These are phyloP conservation scores for Geotrichum macrosporum DNA, from an alignment of 1,139 yeast genomes.

Conservation along the genomic window DNA sequence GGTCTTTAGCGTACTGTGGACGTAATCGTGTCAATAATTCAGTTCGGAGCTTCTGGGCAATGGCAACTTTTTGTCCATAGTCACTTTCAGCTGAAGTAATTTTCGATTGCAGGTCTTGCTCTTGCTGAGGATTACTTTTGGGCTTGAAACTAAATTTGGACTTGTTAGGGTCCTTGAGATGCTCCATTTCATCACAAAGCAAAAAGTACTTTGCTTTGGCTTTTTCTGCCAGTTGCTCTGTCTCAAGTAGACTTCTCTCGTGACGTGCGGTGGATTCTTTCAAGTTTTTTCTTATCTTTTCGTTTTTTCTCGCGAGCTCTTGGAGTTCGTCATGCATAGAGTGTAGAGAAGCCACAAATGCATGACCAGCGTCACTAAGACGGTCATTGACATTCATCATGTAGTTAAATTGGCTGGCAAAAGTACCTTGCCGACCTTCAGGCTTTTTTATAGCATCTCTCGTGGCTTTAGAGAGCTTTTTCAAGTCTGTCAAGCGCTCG, in stretches of 20 bases:
- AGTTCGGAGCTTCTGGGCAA: constrained; percentile 68
- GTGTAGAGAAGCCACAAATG: constrained; percentile 73
- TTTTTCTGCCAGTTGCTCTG: constrained; percentile 80
- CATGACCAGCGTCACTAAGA: constrained; percentile 62
- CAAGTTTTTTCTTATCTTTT: constrained; percentile 63
- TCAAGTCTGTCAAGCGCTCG: constrained; percentile 68
- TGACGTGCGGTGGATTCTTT: constrained; percentile 79
- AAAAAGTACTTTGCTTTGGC: constrained; percentile 78
- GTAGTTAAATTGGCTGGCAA: constrained; percentile 60
- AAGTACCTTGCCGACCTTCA: constrained; percentile 59
- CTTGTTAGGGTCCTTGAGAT: constrained; percentile 78
- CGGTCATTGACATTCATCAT: constrained; percentile 76
- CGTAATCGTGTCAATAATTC: constrained; percentile 69
- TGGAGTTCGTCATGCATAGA: constrained; percentile 81
- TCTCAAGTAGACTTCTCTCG: constrained; percentile 79
- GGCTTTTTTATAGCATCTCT: constrained; percentile 48
- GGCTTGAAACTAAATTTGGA: constrained; percentile 61
- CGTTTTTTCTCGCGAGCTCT: constrained; percentile 66
- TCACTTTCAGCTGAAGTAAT: constrained; percentile 83
- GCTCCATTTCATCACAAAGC: constrained; percentile 81
- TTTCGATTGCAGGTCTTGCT: constrained; percentile 78
- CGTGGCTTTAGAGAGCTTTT: constrained; percentile 58
- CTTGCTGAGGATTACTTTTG: constrained; percentile 82
- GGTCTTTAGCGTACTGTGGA: constrained; percentile 68
- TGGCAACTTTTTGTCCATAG: constrained; percentile 68